Percentiles rank a stretch among this genome's conserved stretches.
Evolutionary conservation across 169 alveolate species (phyloP).

Genomic region (Sarcocystis neurona): DNA sequence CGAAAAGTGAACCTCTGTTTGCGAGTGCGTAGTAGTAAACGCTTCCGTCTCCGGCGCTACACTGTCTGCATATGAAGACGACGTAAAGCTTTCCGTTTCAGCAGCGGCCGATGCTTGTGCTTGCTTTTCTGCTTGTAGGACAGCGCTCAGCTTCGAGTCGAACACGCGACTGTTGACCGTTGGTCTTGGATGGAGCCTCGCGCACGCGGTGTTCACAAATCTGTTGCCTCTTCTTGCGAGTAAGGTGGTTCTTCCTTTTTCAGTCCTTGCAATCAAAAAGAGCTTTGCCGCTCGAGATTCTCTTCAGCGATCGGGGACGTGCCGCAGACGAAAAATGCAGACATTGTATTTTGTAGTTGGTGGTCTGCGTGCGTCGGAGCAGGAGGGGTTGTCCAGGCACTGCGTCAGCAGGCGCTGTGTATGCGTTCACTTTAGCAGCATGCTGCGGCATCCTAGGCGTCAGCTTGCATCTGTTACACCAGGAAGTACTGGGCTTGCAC

Average conservation of each 20-base stretch:
- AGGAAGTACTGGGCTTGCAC: no score
- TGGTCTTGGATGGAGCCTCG: constrained; percentile 63
- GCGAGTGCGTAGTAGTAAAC: no score
- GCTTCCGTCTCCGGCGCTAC: no score
- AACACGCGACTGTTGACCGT: constrained; percentile 55
- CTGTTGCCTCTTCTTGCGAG: constrained; percentile 33
- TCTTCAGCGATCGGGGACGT: not conserved
- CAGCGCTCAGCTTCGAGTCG: constrained; percentile 32
- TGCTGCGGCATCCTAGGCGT: no score
- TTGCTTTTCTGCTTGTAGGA: not conserved
- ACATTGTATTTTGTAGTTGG: not conserved
- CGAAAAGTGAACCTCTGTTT: no score
- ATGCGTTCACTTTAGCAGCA: no score
- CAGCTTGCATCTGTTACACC: no score
- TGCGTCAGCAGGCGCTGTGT: not conserved
- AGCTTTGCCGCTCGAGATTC: no score
- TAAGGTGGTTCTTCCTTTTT: not conserved
- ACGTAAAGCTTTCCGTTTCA: no score
- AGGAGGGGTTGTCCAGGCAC: not conserved
- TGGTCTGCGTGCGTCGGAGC: not conserved
- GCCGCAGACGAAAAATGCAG: not conserved
- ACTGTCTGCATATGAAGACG: no score
- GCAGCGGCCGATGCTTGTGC: not conserved
- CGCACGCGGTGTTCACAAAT: constrained; percentile 38
- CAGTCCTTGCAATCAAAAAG: not conserved